These are phyloP conservation scores for Trematosphaeria pertusa DNA, from an alignment of 2,329 filamentous ascomycete genomes.

Conservation along the genomic window DNA sequence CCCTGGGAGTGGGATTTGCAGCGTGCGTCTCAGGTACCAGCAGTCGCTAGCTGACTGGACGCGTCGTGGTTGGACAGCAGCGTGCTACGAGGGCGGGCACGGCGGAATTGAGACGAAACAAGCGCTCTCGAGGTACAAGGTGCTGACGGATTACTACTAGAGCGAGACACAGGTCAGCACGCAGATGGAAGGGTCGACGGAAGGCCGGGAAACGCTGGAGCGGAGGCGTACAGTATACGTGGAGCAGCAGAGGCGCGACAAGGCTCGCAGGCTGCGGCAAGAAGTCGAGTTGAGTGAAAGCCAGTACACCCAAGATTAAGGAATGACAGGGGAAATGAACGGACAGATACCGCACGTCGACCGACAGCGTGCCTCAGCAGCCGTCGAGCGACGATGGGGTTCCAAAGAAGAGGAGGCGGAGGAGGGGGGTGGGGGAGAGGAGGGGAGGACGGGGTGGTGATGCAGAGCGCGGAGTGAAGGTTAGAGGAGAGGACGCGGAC, in stretches of 20 bases:
- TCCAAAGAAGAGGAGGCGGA: constrained; percentile 22
- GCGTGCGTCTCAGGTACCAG: constrained; percentile 30
- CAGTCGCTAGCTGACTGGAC: constrained; percentile 18
- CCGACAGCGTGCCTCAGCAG: constrained; percentile 26
- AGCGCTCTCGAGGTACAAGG: constrained; percentile 46
- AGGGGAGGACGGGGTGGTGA: constrained; percentile 25
- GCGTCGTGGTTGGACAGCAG: constrained; percentile 31
- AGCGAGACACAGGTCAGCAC: constrained; percentile 38
- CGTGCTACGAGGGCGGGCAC: constrained; percentile 40
- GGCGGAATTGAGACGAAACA: constrained; percentile 48
- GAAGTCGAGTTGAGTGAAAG: constrained; percentile 34
- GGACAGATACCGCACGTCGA: constrained; percentile 46
- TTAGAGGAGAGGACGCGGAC: constrained; percentile 28
- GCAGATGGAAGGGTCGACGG: constrained; percentile 26
- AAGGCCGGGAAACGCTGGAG: constrained; percentile 3
- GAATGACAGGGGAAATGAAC: constrained; percentile 47
- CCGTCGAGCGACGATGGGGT: constrained; percentile 42
- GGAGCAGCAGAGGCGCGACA: constrained; percentile 1
- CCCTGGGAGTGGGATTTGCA: constrained; percentile 26
- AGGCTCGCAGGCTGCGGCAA: constrained; percentile 5
- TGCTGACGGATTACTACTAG: constrained; percentile 40
- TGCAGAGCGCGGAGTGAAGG: constrained; percentile 24
- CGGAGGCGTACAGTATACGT: constrained; percentile 35
- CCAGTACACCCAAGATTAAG: constrained; percentile 49
- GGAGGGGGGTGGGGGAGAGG: constrained; percentile 19